Conservation (phyloP, 2,329 filamentous ascomycete species). For the Chalara sp. region DNA sequence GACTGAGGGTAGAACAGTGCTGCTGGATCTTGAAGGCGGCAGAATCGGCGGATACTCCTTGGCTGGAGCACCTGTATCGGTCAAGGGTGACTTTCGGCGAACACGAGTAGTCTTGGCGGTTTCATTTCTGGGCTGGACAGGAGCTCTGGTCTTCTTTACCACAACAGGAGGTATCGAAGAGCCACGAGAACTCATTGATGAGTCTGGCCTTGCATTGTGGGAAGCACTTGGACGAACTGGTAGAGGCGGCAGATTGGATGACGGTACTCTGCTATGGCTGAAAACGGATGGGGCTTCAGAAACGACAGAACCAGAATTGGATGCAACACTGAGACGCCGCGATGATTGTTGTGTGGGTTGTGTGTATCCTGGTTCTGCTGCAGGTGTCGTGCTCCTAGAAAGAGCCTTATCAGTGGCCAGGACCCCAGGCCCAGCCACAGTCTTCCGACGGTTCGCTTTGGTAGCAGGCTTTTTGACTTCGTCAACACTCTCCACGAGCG, state of each 20-base stretch:
- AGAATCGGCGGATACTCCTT: background rate
- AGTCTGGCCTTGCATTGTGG: constrained; percentile 34
- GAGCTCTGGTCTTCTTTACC: constrained; percentile 54
- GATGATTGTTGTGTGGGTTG: constrained; percentile 22
- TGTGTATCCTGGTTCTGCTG: constrained; percentile 21
- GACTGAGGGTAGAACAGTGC: constrained; percentile 5
- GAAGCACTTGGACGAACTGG: constrained; percentile 33
- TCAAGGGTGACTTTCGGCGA: constrained; percentile 22
- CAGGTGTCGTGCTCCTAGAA: constrained; percentile 20
- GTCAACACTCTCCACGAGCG: constrained; percentile 43
- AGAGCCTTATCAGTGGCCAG: constrained; percentile 35
- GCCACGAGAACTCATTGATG: constrained; percentile 35
- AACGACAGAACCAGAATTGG: constrained; percentile 29
- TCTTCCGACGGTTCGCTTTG: constrained; percentile 48
- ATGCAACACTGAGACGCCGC: constrained; percentile 38
- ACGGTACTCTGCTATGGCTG: constrained; percentile 18
- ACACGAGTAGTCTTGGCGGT: constrained; percentile 27
- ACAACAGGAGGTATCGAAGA: constrained; percentile 33
- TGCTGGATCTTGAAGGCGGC: background rate
- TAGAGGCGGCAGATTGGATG: constrained; percentile 17
- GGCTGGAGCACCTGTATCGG: constrained; percentile 2
- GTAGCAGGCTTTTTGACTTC: constrained; percentile 35
- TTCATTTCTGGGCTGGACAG: constrained; percentile 34
- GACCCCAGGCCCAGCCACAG: constrained; percentile 47
- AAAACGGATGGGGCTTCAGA: constrained; percentile 16